A percentile compares a stretch with the other conserved stretches of the same genome.
Evolutionary conservation across 495 filamentous ascomycete species (phyloP).

Genomic region (Tuber umbilicatum): DNA sequence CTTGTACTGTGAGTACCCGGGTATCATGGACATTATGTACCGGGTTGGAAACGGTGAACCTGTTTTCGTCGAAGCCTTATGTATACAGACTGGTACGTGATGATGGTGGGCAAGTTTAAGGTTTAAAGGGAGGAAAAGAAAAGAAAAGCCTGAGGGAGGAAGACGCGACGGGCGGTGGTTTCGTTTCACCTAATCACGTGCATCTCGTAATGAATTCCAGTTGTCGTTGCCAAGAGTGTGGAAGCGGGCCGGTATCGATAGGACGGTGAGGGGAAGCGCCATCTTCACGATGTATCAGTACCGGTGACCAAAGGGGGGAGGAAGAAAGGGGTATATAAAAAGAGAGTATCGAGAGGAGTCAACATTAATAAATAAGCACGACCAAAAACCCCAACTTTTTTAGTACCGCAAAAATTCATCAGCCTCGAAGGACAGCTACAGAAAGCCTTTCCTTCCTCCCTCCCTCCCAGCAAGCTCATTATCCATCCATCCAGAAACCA

Average conservation of each 20-base stretch:
- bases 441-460: neutral
- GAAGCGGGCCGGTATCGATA: conserved; percentile 1
- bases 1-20: neutral
- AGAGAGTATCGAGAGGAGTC: neutral
- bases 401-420: neutral
- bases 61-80: neutral
- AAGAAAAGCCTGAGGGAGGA: neutral
- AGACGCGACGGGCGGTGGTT: neutral
- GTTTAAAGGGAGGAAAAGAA: neutral
- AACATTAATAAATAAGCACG: neutral
- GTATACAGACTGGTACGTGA: neutral
- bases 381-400: neutral
- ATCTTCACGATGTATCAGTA: conserved; percentile 2
- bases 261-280: neutral
- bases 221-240: neutral
- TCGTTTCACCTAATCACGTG: conserved; percentile 4
- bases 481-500: neutral
- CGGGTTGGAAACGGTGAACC: neutral
- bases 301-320: neutral
- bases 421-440: neutral
- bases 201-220: neutral
- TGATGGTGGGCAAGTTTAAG: neutral
- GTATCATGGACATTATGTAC: neutral
- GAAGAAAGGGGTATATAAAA: neutral
- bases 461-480: neutral